A percentile compares a stretch with the other conserved stretches of the same genome.
phyloP scores from a whole-genome alignment of 1,284 basidiomycete genomes.

The Malassezia restricta region DNA sequence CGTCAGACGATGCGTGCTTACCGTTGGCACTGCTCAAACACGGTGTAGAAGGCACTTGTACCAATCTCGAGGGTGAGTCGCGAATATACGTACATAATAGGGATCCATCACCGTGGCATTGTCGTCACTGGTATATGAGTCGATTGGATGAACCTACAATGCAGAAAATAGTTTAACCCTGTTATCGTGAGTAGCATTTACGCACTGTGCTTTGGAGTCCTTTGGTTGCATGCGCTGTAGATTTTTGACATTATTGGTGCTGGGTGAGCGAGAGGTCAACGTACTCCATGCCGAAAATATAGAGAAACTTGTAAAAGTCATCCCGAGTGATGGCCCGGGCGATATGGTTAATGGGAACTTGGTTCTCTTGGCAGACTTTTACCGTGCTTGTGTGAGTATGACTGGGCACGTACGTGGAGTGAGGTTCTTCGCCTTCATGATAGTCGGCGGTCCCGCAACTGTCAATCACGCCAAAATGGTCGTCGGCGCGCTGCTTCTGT shows the following conservation, averaged over 20 bases:
- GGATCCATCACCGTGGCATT: conserved; percentile 13
- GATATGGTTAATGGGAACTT: conserved; percentile 45
- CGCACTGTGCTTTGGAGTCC: conserved; percentile 22
- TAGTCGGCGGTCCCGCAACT: conserved; percentile 36
- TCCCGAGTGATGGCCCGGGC: conserved; percentile 44
- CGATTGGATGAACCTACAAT: conserved; percentile 1
- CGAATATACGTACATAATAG: conserved; percentile 12
- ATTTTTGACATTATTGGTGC: conserved; percentile 46
- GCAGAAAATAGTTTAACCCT: conserved; percentile 10
- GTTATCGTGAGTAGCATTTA: not conserved
- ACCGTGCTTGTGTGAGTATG: conserved; percentile 44
- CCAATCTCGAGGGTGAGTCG: conserved; percentile 3
- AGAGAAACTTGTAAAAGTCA: conserved; percentile 48
- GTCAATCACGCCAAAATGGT: conserved; percentile 32
- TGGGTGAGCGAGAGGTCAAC: not conserved
- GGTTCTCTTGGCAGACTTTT: conserved; percentile 46
- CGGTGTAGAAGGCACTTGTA: conserved; percentile 11
- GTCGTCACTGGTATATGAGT: conserved; percentile 14
- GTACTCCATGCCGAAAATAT: conserved; percentile 50
- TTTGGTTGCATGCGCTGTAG: conserved; percentile 42
- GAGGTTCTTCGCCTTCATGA: conserved; percentile 37
- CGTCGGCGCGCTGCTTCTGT: conserved; percentile 16
- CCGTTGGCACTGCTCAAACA: conserved; percentile 47
- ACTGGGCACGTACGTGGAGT: conserved; percentile 20
- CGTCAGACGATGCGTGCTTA: conserved; percentile 19